Conservation (phyloP, 1,284 basidiomycete species). For the Ganoderma meredithae region DNA sequence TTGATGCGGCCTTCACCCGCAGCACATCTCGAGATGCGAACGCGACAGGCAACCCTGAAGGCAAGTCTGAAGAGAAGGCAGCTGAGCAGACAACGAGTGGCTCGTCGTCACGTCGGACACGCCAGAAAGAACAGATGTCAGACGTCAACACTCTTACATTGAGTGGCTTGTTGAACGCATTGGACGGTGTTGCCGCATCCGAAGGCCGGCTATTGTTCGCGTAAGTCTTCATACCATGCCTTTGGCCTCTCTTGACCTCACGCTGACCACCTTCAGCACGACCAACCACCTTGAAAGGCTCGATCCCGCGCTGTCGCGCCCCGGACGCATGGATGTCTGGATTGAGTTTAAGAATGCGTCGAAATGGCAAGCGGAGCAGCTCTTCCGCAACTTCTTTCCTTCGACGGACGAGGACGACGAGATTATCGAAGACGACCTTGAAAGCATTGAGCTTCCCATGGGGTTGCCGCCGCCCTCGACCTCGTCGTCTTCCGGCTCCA, state of each 20-base stretch:
- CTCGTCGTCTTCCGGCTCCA: conserved; percentile 40
- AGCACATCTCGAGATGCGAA: conserved; percentile 67
- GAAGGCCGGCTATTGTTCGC: conserved; percentile 87
- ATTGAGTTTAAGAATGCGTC: conserved; percentile 87
- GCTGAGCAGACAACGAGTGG: conserved; percentile 39
- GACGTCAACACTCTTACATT: conserved; percentile 82
- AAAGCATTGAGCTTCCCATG: conserved; percentile 54
- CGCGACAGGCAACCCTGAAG: conserved; percentile 51
- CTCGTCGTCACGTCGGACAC: conserved; percentile 48
- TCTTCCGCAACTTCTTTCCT: conserved; percentile 90
- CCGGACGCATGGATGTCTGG: conserved; percentile 92
- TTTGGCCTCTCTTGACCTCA: not conserved
- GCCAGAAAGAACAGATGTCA: conserved; percentile 67
- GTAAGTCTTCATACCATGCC: conserved; percentile 47
- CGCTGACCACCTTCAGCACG: conserved; percentile 51
- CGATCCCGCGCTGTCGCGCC: conserved; percentile 83
- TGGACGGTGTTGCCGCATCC: conserved; percentile 87
- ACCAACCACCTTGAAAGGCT: conserved; percentile 87
- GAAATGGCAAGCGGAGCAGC: conserved; percentile 80
- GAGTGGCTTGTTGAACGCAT: conserved; percentile 82
- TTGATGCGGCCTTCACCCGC: conserved; percentile 83
- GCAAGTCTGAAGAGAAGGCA: conserved; percentile 46
- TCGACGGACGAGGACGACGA: conserved; percentile 59
- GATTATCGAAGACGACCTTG: conserved; percentile 57
- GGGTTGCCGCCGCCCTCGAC: conserved; percentile 43